Base-by-base conservation (phyloP, 345 rosid species). In the Populus euphratica region DNA sequence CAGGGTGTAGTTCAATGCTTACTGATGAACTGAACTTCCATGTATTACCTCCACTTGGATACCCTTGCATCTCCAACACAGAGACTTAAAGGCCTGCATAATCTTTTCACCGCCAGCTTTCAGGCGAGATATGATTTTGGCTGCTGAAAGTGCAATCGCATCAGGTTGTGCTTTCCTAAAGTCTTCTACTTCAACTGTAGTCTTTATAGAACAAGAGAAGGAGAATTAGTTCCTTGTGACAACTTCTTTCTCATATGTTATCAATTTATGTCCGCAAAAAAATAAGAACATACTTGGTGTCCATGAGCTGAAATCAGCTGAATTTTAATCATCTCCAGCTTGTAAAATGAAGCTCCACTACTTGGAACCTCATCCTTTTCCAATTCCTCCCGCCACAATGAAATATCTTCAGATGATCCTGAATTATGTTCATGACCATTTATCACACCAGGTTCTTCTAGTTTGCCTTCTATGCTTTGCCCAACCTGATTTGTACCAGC, bases 1-100 rank as follows among this genome's bases (percentile, higher is more conserved):
- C 21, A 64, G 31, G 49, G 29, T 76, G 38, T 10, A 31, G 20
- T 39, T 66, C 43, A 3, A 63, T 80, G 25, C 44, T 69, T 61
- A 31, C 78, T 64, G 29, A 59, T 59, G 64, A 56, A 3, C 13
- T 41, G 72, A 68, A 78, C 70, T 56, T 20, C 31, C 27, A 27
- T 23, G 20, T 68, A 29, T 87, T 90, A 96, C 99, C 98, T 96
- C 98, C 33, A 89, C 97, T 83, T 87, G 97, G 67, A 96, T 86
- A 65, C 94, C 89, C 82, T 91, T 91, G 74, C 87, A 85, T 87
- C 93, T 90, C 86, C 90, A 93, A 80, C 99, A 92, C 68, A 96
- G 73, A 70, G 98, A 90, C 72, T 79, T 90, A 54, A 96, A 88
- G 38, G 97, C 95, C 80, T 89, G 88, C 1, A 80, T 78, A 43